phyloP scores from a whole-genome alignment of 2,329 filamentous ascomycete species.

The Fusarium clavum region DNA sequence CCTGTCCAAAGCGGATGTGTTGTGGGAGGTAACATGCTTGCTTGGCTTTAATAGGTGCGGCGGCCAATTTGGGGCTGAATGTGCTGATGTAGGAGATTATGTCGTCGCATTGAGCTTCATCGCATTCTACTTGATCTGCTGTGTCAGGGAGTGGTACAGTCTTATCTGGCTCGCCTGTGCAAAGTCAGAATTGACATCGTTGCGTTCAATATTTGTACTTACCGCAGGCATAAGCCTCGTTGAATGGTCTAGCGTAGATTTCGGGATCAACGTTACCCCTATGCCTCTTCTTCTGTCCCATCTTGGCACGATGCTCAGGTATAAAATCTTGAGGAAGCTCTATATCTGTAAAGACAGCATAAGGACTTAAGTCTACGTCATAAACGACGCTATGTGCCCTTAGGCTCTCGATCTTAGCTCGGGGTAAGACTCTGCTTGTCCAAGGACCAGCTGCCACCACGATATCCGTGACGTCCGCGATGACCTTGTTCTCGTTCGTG shows the following conservation, averaged over 20 bases:
- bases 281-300: conserved; percentile 65
- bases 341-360: conserved; percentile 89
- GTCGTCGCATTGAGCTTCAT: conserved; percentile 83
- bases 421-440: conserved; percentile 69
- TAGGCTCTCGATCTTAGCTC: conserved; percentile 67
- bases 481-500: conserved; percentile 50
- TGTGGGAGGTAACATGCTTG: conserved; percentile 96
- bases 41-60: conserved; percentile 75
- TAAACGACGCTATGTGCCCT: conserved; percentile 75
- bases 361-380: conserved; percentile 73
- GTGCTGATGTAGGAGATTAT: conserved; percentile 81
- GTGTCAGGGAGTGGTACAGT: conserved; percentile 79
- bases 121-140: conserved; percentile 79
- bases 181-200: neutral
- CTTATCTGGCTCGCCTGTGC: conserved; percentile 78
- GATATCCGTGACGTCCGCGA: conserved; percentile 64
- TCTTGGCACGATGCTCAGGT: conserved; percentile 60
- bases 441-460: conserved; percentile 71
- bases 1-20: conserved; percentile 70
- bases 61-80: conserved; percentile 73
- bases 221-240: conserved; percentile 94
- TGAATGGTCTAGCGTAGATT: conserved; percentile 90
- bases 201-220: conserved; percentile 31
- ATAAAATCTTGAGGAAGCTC: conserved; percentile 74
- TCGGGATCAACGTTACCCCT: conserved; percentile 82